Base-by-base conservation (phyloP, 2,329 filamentous ascomycete genomes). In the Pseudogymnoascus verrucosus region DNA sequence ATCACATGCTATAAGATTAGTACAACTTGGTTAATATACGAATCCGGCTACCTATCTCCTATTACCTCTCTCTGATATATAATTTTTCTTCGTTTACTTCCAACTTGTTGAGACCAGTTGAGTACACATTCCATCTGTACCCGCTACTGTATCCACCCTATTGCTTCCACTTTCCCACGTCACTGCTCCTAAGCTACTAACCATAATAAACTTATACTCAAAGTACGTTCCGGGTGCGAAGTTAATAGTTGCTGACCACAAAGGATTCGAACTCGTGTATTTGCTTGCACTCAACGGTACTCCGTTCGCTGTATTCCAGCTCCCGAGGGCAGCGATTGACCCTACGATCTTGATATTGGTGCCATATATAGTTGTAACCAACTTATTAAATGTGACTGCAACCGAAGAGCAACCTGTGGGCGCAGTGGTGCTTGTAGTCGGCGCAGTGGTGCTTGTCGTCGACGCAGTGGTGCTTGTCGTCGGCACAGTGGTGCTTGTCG, bases 181-280 rank as follows among this genome's bases (percentile, higher is more conserved):
- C 11, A 87, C 73, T 1, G 75, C 76, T 0, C 84, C 82, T 67
- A 82, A 80, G 0, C 74, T 70, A 65, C 78, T 77, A 44, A 86
- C 79, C 57, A 82, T 80, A 69, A 90, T 81, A 70, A 84, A 91
- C 77, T 90, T 89, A 73, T 89, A 90, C 75, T 85, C 70, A 47
- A 90, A 77, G 2, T 72, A 74, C 62, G 78, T 76, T 2, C 86
- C 87, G 0, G 83, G 78, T 0, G 78, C 74, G 19, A 91, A 73
- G 2, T 75, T 76, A 39, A 89, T 71, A 0, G 81, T 81, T 1
- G 74, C 78, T 59, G 76, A 79, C 88, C 88, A 91, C 8, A 88
- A 67, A 1, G 83, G 84, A 69, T 87, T 84, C 51, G 72, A 75
- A 4, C 75, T 69, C 0, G 84, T 85, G 71, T 90, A 90, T n/a